phyloP scores from a whole-genome alignment of 75 land plant species.

The Sequoiadendron giganteum region DNA sequence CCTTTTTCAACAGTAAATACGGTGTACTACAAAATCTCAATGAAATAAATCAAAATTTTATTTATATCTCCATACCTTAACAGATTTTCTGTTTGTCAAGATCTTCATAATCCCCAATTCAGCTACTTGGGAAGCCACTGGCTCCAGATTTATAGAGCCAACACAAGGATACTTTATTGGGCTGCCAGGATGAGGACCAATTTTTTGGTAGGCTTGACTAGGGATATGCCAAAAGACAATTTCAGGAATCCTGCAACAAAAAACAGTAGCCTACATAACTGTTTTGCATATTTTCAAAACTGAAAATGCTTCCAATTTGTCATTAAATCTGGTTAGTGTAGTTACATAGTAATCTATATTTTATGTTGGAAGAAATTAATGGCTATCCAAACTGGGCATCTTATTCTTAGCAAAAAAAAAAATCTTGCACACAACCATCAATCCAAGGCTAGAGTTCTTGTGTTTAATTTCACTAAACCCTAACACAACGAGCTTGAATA shows the following conservation, averaged over 20 bases:
- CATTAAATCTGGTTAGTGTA: not conserved
- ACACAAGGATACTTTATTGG: slow-evolving; percentile 66
- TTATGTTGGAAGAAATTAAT: not conserved
- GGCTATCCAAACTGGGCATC: not conserved
- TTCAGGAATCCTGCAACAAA: slow-evolving; percentile 73
- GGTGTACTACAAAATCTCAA: not conserved
- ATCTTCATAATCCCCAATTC: slow-evolving; percentile 87
- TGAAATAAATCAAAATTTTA: not conserved
- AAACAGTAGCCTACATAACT: not conserved
- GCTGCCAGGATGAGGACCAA: slow-evolving; percentile 34
- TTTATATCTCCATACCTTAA: slow-evolving; percentile 50
- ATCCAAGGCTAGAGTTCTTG: not conserved
- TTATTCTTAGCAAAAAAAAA: not conserved
- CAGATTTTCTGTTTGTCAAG: slow-evolving; percentile 63
- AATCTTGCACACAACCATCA: not conserved
- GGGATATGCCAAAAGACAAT: slow-evolving; percentile 97
- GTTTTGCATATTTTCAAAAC: not conserved
- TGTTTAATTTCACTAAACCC: not conserved
- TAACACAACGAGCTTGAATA: no score
- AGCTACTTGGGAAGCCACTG: slow-evolving; percentile 67
- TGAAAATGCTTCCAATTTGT: not conserved
- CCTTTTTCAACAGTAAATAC: not conserved
- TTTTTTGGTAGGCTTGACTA: slow-evolving; percentile 53
- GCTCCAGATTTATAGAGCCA: slow-evolving; percentile 86
- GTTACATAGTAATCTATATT: not conserved